phyloP scores from a whole-genome alignment of 78 protist genomes.

The Isochrysis galbana region DNA sequence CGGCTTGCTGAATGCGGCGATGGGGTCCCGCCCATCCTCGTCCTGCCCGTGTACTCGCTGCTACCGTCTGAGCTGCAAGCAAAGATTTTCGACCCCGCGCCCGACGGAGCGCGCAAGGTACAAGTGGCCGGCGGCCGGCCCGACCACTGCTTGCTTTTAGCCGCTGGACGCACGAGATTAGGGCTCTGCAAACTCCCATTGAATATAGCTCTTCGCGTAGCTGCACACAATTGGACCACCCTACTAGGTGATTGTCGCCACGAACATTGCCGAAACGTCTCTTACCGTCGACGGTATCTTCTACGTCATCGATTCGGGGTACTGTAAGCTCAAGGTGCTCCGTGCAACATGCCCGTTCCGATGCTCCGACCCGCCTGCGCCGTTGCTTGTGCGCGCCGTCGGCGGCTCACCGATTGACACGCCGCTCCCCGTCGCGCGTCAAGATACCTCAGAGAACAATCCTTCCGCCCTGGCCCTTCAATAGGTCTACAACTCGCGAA shows the following conservation, averaged over 20 bases:
- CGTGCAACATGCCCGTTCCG: too few species aligned
- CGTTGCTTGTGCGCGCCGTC: too few species aligned
- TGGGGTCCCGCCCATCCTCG: slow-evolving; percentile 58
- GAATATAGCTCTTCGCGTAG: too few species aligned
- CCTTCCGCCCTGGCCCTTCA: too few species aligned
- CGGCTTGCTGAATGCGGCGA: slow-evolving; percentile 28
- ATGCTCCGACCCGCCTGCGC: too few species aligned
- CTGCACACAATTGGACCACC: too few species aligned
- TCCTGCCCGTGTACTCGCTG: slow-evolving; percentile 95
- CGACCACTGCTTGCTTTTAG: not conserved
- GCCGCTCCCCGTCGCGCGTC: too few species aligned
- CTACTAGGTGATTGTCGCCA: slow-evolving; percentile 84
- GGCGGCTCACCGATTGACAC: too few species aligned
- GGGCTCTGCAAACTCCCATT: too few species aligned
- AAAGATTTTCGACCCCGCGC: slow-evolving; percentile 84
- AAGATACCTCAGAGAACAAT: too few species aligned
- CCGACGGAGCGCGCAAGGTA: slow-evolving; percentile 77
- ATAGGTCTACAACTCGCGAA: slow-evolving; percentile 62
- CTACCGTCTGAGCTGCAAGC: slow-evolving; percentile 93
- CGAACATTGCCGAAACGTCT: slow-evolving; percentile 63
- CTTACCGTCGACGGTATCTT: slow-evolving; percentile 72
- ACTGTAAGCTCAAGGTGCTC: slow-evolving; percentile 78
- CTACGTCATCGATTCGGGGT: slow-evolving; percentile 92
- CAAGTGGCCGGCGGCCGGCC: not conserved
- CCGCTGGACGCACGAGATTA: too few species aligned